Percentiles rank a stretch among this genome's conserved stretches.
Evolutionary conservation across 164 flowering plant species (phyloP).

Genomic region (Kingdonia uniflora): DNA sequence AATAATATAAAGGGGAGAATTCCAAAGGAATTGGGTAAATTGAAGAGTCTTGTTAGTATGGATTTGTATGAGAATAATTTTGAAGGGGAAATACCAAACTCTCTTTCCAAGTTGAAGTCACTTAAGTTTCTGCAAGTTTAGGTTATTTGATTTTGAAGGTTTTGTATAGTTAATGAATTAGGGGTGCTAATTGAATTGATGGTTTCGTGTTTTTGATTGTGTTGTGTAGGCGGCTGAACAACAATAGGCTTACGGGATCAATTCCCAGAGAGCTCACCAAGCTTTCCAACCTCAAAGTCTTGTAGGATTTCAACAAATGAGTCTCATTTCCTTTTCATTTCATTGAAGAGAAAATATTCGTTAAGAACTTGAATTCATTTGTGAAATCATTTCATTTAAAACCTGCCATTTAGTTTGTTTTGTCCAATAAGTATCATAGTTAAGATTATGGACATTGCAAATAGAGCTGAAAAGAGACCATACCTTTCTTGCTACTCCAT

Average conservation of each 20-base stretch:
- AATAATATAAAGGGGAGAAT: conserved; percentile 58
- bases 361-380: no score
- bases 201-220: neutral
- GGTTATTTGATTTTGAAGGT: neutral
- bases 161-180: neutral
- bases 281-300: conserved; percentile 62
- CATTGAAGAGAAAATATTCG: neutral
- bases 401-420: no score
- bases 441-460: no score
- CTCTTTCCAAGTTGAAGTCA: conserved; percentile 55
- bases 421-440: no score
- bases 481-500: no score
- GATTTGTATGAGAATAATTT: conserved; percentile 61
- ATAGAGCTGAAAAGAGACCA: no score
- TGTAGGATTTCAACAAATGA: conserved; percentile 52
- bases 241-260: conserved; percentile 67
- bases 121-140: conserved; percentile 63
- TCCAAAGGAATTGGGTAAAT: conserved; percentile 70
- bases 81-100: conserved; percentile 62
- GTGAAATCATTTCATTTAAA: conserved; percentile 3
- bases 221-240: conserved; percentile 55
- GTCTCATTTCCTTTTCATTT: no score
- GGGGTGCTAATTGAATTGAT: neutral
- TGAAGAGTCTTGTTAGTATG: conserved; percentile 68
- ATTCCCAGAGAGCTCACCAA: conserved; percentile 70